These are phyloP conservation scores for Eragrostis curvula DNA, from an alignment of 176 grass and related monocot species.

Conservation along the genomic window DNA sequence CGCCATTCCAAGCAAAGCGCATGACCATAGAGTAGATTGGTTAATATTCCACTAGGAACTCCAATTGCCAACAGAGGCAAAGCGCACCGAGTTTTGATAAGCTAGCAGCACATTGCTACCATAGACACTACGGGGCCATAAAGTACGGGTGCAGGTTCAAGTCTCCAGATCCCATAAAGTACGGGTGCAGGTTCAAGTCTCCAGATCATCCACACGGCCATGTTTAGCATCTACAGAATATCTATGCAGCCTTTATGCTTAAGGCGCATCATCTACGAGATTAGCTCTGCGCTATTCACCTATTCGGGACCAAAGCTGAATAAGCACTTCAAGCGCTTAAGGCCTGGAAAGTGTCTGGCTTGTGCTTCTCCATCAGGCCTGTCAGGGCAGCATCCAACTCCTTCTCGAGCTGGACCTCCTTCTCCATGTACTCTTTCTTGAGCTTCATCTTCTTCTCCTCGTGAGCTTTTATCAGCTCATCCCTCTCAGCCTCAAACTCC, in stretches of 20 bases:
- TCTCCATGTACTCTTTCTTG: constrained; percentile 62
- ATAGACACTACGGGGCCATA: neutral
- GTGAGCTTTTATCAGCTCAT: constrained; percentile 52
- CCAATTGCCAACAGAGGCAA: neutral
- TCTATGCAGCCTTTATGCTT: neutral
- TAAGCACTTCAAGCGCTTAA: constrained; percentile 31
- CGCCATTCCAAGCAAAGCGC: neutral
- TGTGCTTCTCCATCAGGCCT: constrained; percentile 70
- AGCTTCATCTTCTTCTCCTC: constrained; percentile 62
- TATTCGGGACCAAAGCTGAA: neutral
- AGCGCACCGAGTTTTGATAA: neutral
- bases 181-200: neutral
- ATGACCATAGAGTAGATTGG: neutral
- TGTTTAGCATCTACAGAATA: neutral
- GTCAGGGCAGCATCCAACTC: constrained; percentile 45
- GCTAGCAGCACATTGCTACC: neutral
- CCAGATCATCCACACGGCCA: neutral
- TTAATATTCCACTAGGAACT: neutral
- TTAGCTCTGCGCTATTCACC: neutral
- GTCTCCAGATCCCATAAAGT: constrained; percentile 1
- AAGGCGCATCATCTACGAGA: neutral
- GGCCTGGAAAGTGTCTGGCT: constrained; percentile 64
- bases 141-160: neutral
- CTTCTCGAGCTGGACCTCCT: constrained; percentile 44
- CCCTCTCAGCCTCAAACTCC: constrained; percentile 60